Evolutionary conservation across 2,329 filamentous ascomycete species (phyloP), one percentile per base, ranked within the genome.

Genomic region (Diaporthe vaccinii): DNA sequence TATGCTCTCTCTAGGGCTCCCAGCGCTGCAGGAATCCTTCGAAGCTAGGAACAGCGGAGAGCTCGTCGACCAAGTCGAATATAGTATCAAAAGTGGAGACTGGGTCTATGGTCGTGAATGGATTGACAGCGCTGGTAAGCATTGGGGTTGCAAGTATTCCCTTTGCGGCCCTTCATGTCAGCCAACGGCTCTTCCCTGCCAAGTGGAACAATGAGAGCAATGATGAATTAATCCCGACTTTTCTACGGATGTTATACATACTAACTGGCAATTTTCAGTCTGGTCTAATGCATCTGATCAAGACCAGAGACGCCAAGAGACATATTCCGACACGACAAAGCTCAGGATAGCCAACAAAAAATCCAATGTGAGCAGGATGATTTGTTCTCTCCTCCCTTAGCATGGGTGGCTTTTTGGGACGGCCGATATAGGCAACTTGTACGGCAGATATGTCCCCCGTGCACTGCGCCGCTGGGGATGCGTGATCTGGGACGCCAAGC

Each of bases 71-170:
- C 10, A n/a, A 9, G 10, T 68, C 9, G 8, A 12, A 15, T 5
- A 25, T 44, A 17, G 14, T 17, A 44, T 44, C 41, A 14, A 15
- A 15, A 17, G 15, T 34, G 15, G 44, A 20, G 8, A 34, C 9
- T 15, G 4, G 8, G 20, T 2, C 2, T 2, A 14, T 17, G 2
- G 3, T 2, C 1, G 25, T 25, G 17, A 44, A 12, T 71, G 68
- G 68, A 59, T 71, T 9, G 53, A 71, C n/a, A 25, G 28, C 25
- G 53, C 68, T n/a, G 62, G 62, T 68, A 53, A 68, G 62, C 6
- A 68, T 15, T 22, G 5, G 3, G 6, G 8, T n/a, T 49, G 20
- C 36, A 39, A 9, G 36, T 39, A 39, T 39, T 39, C 36, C 36
- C 36, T 9, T 39, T 39, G 36, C 36, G 9, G 36, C 36, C 36